These are phyloP conservation scores for Vachellia pachyceras DNA, from an alignment of 306 rosid species.

Conservation along the genomic window DNA sequence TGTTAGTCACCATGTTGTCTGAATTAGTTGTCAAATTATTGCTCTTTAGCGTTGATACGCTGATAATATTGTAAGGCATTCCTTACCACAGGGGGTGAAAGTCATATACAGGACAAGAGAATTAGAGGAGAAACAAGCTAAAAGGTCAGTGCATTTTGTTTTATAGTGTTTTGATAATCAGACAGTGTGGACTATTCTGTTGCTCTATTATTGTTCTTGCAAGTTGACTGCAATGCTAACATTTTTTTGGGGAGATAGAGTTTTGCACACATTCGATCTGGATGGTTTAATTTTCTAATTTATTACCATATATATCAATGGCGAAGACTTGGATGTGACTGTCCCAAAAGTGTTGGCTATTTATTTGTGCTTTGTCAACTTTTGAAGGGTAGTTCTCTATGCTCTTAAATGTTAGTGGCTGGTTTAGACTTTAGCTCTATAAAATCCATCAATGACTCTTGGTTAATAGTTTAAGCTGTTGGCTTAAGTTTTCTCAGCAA, in stretches of 20 bases:
- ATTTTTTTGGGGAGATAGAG: background rate
- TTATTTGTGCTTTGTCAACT: slow-evolving; percentile 1
- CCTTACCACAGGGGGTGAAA: slow-evolving; percentile 75
- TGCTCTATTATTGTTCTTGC: background rate
- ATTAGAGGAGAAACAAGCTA: slow-evolving; percentile 92
- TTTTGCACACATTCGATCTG: background rate
- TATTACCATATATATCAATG: background rate
- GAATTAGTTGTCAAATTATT: background rate
- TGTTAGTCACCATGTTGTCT: background rate
- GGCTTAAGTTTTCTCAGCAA: slow-evolving; percentile 8
- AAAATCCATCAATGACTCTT: slow-evolving; percentile 17
- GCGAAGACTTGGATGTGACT: background rate
- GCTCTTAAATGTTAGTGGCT: background rate
- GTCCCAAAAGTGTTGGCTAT: background rate
- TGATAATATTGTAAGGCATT: background rate
- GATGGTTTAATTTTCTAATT: background rate
- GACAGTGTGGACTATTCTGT: background rate
- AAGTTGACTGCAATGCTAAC: slow-evolving; percentile 5
- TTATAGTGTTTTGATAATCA: background rate
- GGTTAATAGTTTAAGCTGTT: slow-evolving; percentile 20
- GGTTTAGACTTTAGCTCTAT: slow-evolving; percentile 16
- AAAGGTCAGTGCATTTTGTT: slow-evolving; percentile 50
- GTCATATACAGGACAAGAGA: slow-evolving; percentile 84
- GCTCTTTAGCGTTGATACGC: slow-evolving; percentile 28
- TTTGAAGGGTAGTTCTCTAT: background rate